Percentiles rank a stretch among this genome's conserved stretches.
Conservation (phyloP, 208 protist genomes). For the Acanthamoeba rhysodes region DNA sequence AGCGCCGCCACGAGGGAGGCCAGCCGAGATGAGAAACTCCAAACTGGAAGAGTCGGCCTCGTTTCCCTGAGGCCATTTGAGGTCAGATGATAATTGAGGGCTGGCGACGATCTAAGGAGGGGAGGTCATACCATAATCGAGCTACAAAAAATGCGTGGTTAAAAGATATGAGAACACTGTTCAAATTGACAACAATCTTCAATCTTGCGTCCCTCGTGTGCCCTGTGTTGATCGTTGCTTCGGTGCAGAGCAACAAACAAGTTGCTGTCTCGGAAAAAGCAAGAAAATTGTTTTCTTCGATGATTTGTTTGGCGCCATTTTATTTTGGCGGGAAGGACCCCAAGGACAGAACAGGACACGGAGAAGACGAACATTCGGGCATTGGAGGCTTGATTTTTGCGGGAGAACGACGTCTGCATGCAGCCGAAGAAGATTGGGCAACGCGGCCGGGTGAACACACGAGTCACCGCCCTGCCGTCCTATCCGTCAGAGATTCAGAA, state of each 20-base stretch:
- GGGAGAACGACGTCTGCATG: background rate
- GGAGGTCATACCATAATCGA: no score
- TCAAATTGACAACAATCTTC: no score
- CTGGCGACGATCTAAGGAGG: no score
- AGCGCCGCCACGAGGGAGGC: background rate
- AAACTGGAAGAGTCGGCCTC: background rate
- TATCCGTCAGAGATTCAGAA: background rate
- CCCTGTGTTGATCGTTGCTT: no score
- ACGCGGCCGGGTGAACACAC: background rate
- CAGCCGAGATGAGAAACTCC: slow-evolving; percentile 27
- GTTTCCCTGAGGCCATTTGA: no score
- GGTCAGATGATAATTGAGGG: no score
- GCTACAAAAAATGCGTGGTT: no score
- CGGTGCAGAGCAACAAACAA: background rate
- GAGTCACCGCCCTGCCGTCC: background rate
- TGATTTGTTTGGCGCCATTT: background rate
- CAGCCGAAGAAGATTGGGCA: background rate
- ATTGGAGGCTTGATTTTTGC: background rate
- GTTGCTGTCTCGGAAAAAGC: background rate
- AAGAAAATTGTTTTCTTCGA: background rate
- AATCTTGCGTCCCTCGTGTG: no score
- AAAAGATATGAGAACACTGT: no score
- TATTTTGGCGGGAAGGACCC: background rate
- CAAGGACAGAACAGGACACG: background rate
- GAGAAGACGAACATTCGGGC: background rate